A percentile compares a stretch with the other conserved stretches of the same genome.
phyloP scores from a whole-genome alignment of 176 grass and related monocot species.

The Rhynchospora tenuis region DNA sequence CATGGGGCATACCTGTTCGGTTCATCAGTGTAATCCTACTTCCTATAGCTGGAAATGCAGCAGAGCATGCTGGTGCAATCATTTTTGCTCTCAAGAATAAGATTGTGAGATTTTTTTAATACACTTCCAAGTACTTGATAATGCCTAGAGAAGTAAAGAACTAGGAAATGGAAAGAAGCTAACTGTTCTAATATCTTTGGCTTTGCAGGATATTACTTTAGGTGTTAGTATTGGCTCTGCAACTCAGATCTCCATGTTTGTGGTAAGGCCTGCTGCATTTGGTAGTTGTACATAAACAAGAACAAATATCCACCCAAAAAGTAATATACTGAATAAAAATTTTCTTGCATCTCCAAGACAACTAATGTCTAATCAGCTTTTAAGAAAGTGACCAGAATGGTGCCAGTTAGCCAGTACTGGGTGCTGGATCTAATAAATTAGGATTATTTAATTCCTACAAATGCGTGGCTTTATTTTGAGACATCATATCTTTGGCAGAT shows the following conservation, averaged over 20 bases:
- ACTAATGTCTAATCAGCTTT: neutral
- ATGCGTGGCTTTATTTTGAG: constrained; percentile 1
- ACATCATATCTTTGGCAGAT: constrained; percentile 30
- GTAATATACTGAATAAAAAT: neutral
- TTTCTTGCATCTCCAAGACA: neutral
- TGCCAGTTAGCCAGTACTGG: neutral
- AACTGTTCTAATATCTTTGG: neutral
- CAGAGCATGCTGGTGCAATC: constrained; percentile 45
- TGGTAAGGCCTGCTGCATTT: constrained; percentile 34
- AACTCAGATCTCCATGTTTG: constrained; percentile 59
- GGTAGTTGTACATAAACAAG: neutral
- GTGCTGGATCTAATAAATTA: neutral
- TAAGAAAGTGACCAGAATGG: neutral
- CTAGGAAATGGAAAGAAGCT: neutral
- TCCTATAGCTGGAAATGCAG: constrained; percentile 55
- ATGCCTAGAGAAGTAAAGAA: neutral
- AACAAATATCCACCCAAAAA: neutral
- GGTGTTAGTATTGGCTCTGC: constrained; percentile 53
- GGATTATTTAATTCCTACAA: neutral
- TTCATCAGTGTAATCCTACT: constrained; percentile 49
- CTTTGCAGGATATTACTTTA: constrained; percentile 51
- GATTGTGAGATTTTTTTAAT: constrained; percentile 24
- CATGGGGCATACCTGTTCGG: constrained; percentile 30
- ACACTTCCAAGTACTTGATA: neutral
- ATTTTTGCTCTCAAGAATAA: constrained; percentile 60